Conservation (phyloP, 352 stramenopile genomes). For the Plasmopara muralis region DNA sequence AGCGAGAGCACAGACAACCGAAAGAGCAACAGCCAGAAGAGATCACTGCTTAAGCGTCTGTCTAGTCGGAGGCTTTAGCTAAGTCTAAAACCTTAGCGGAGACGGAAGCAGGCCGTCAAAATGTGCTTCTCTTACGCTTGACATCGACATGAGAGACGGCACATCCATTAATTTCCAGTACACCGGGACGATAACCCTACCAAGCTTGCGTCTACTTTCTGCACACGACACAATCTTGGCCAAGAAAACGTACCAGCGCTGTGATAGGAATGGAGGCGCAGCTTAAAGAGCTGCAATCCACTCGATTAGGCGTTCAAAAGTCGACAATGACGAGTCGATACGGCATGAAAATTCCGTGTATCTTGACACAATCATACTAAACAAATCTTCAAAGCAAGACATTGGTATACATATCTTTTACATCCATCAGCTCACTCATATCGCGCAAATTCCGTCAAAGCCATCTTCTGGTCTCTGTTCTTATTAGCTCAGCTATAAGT, state of each 20-base stretch:
- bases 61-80: conserved; percentile 3
- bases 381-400: no score
- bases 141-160: conserved; percentile 57
- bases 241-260: conserved; percentile 50
- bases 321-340: neutral
- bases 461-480: no score
- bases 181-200: conserved; percentile 47
- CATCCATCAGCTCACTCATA: no score
- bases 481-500: no score
- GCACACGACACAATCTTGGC: conserved; percentile 44
- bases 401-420: no score
- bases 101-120: no score
- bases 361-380: no score
- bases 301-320: neutral
- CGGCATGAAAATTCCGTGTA: no score
- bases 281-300: conserved; percentile 26
- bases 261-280: no score
- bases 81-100: conserved; percentile 5
- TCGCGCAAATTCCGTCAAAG: no score
- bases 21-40: conserved; percentile 18
- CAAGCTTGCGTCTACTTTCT: conserved; percentile 47
- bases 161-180: conserved; percentile 37
- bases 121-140: conserved; percentile 49
- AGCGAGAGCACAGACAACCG: conserved; percentile 22
- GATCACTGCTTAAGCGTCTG: no score